Evolutionary conservation across 257 asterid genomes (phyloP), one percentile per base, ranked within the genome.

Genomic region (Fraxinus excelsior): DNA sequence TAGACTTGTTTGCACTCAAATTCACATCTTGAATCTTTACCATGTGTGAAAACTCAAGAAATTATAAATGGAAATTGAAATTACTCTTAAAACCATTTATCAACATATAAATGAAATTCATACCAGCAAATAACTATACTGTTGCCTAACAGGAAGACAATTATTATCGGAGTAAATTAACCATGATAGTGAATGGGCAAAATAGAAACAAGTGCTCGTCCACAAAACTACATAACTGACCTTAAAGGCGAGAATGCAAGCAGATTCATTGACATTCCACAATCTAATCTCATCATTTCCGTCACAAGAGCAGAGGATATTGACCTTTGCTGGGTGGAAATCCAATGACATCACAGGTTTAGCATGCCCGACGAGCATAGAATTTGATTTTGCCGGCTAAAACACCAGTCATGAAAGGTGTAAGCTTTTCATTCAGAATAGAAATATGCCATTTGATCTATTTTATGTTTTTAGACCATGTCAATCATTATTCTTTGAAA

Each of bases 281-380:
- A 83, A 23, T 74, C 80, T 78, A 68, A 90, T 79, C 77, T 81
- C 86, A 7, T 85, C 79, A 29, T 74, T 79, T 28, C 77, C 64
- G 53, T 86, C 92, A 49, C 86, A 86, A 38, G 88, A 86, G 75
- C 85, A 81, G 62, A 89, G 28, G 56, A 87, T 80, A 79, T 76
- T 79, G 49, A 42, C 1, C 35, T 78, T 81, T 51, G 31, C 81
- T 3, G 90, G 89, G 76, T 86, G 88, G 81, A 89, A 86, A 79
- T 86, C 89, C 66, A 80, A 21, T 31, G 94, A 86, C 74, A 42
- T 73, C 51, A 87, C 89, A 35, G 76, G 87, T 11, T 80, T 88
- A 74, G 71, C 76, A 73, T 86, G 90, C 75, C 90, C 90, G 74
- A 42, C 69, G 73, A 87, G 88, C 76, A 62, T 72, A 71, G 23